phyloP scores from a whole-genome alignment of 352 stramenopile genomes.

The Phytopythium montanum region DNA sequence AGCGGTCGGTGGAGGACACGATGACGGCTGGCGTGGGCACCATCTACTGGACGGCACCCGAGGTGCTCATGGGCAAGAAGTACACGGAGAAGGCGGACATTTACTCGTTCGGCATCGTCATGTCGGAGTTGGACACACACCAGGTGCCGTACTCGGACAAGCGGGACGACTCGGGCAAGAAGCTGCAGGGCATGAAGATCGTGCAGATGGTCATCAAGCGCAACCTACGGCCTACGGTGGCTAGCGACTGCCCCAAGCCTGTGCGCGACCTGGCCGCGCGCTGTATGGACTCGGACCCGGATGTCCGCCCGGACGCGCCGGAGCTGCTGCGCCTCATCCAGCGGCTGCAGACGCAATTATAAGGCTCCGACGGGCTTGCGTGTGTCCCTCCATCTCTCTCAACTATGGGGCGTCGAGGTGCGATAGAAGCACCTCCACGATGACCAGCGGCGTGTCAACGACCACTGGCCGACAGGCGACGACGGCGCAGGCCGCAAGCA shows the following conservation, averaged over 20 bases:
- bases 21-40: constrained; percentile 82
- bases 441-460: not conserved
- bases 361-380: constrained; percentile 13
- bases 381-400: not conserved
- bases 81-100: constrained; percentile 86
- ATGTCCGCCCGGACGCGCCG: constrained; percentile 59
- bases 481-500: not conserved
- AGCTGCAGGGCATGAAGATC: constrained; percentile 83
- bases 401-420: not conserved
- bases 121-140: constrained; percentile 82
- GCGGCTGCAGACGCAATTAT: constrained; percentile 51
- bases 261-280: constrained; percentile 58
- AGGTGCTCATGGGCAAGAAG: constrained; percentile 80
- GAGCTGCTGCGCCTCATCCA: constrained; percentile 73
- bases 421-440: constrained; percentile 4
- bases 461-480: not conserved
- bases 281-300: constrained; percentile 67
- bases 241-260: constrained; percentile 35
- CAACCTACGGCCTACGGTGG: constrained; percentile 65
- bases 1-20: constrained; percentile 74
- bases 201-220: constrained; percentile 79
- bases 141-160: constrained; percentile 81
- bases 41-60: constrained; percentile 81
- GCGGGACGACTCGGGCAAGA: constrained; percentile 61
- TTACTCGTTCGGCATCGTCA: constrained; percentile 81